phyloP scores from a whole-genome alignment of 2,329 filamentous ascomycete species.

The Cladosporium sp. region DNA sequence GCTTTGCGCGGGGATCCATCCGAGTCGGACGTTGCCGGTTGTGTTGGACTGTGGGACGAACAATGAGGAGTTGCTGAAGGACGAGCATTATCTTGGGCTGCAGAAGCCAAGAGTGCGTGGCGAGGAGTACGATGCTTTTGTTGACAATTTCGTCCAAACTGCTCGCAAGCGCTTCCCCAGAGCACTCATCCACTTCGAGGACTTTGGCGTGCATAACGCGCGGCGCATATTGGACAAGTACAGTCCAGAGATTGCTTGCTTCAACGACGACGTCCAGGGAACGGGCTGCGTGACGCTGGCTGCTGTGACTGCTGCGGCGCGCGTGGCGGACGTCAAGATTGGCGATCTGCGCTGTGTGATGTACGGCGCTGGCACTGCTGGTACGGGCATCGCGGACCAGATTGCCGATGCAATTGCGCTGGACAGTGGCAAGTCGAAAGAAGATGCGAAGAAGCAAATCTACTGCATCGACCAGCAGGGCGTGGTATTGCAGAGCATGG shows the following conservation, averaged over 20 bases:
- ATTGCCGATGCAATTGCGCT: slow-evolving; percentile 76
- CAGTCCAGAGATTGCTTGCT: slow-evolving; percentile 72
- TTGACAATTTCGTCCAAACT: slow-evolving; percentile 71
- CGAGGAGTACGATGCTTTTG: slow-evolving; percentile 72
- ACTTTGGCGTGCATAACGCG: slow-evolving; percentile 79
- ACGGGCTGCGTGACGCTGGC: slow-evolving; percentile 86
- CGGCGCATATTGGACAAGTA: slow-evolving; percentile 76
- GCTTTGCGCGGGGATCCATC: slow-evolving; percentile 83
- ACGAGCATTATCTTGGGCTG: slow-evolving; percentile 79
- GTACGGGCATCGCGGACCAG: slow-evolving; percentile 83
- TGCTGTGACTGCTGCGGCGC: slow-evolving; percentile 74
- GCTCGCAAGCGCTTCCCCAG: slow-evolving; percentile 71
- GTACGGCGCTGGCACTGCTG: slow-evolving; percentile 80
- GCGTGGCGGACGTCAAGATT: slow-evolving; percentile 67
- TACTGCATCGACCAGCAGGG: slow-evolving; percentile 78
- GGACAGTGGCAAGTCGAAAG: slow-evolving; percentile 65
- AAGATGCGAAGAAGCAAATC: slow-evolving; percentile 78
- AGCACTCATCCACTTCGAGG: slow-evolving; percentile 84
- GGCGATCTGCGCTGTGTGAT: slow-evolving; percentile 70
- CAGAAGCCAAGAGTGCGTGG: slow-evolving; percentile 67
- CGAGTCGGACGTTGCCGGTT: slow-evolving; percentile 74
- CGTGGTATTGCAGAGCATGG: slow-evolving; percentile 66
- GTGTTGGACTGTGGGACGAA: slow-evolving; percentile 85
- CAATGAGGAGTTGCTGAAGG: slow-evolving; percentile 72
- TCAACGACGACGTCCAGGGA: slow-evolving; percentile 90